These are phyloP conservation scores for Quercus lobata DNA, from an alignment of 331 rosid species.

Conservation along the genomic window DNA sequence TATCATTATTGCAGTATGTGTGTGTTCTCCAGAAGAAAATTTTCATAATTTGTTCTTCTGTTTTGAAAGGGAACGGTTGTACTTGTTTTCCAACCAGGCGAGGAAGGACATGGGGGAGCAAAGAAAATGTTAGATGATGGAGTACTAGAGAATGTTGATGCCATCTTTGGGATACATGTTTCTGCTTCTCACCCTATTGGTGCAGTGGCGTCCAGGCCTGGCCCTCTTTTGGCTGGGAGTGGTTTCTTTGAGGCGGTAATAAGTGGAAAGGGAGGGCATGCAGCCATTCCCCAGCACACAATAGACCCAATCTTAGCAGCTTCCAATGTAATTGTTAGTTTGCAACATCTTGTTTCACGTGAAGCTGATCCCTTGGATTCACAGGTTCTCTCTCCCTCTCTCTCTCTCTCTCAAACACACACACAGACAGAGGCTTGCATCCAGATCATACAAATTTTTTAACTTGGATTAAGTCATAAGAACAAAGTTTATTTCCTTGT, in stretches of 20 bases:
- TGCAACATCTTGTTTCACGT: conserved; percentile 81
- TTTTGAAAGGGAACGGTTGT: conserved; percentile 59
- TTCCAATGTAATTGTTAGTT: conserved; percentile 63
- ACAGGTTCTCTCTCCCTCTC: conserved; percentile 38
- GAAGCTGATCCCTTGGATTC: conserved; percentile 84
- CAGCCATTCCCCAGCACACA: conserved; percentile 76
- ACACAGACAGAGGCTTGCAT: background rate
- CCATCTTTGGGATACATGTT: conserved; percentile 70
- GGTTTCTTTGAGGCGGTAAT: conserved; percentile 76
- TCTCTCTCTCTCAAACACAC: background rate
- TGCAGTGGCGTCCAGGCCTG: conserved; percentile 51
- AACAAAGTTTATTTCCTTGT: background rate
- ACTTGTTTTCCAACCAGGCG: conserved; percentile 87
- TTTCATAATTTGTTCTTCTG: background rate
- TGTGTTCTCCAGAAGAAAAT: background rate
- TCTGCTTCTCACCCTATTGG: conserved; percentile 28
- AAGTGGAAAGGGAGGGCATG: conserved; percentile 83
- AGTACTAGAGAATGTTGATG: conserved; percentile 47
- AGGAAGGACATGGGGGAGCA: conserved; percentile 84
- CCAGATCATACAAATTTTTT: background rate
- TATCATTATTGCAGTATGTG: background rate
- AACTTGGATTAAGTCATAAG: no score
- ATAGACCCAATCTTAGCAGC: conserved; percentile 76
- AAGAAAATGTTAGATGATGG: conserved; percentile 57
- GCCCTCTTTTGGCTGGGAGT: conserved; percentile 54